Percentiles rank a stretch among this genome's conserved stretches.
Conservation (phyloP, 257 asterid genomes). For the Capsicum pubescens region DNA sequence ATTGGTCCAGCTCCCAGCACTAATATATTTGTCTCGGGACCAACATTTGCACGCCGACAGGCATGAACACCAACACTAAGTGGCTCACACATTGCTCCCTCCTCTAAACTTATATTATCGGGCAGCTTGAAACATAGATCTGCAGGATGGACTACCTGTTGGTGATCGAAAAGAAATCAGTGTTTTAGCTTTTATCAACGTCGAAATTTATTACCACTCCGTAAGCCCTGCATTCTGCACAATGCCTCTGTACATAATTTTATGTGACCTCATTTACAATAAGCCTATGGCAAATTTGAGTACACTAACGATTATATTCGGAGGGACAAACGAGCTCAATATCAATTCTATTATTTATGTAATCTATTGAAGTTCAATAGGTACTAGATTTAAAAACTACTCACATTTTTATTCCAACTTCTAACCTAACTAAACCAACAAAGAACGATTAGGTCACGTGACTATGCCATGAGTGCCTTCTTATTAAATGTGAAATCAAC, state of each 20-base stretch:
- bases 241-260: neutral
- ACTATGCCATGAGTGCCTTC: neutral
- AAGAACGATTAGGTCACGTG: neutral
- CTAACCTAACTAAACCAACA: neutral
- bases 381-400: neutral
- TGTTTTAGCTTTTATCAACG: fast-evolving
- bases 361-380: neutral
- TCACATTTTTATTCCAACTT: neutral
- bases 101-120: conserved; percentile 85
- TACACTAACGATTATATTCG: neutral
- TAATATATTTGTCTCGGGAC: conserved; percentile 80
- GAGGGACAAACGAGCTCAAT: neutral
- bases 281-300: neutral
- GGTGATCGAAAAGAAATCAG: neutral
- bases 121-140: conserved; percentile 88
- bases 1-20: conserved; percentile 97
- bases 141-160: conserved; percentile 94
- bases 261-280: neutral
- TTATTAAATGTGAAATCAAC: neutral
- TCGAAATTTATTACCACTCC: neutral
- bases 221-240: neutral
- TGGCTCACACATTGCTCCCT: conserved; percentile 99
- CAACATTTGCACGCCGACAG: conserved; percentile 85
- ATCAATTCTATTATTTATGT: neutral
- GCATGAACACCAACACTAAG: conserved; percentile 96